Evolutionary conservation across 257 asterid species (phyloP).

Genomic region (Solanum corneliomulleri): DNA sequence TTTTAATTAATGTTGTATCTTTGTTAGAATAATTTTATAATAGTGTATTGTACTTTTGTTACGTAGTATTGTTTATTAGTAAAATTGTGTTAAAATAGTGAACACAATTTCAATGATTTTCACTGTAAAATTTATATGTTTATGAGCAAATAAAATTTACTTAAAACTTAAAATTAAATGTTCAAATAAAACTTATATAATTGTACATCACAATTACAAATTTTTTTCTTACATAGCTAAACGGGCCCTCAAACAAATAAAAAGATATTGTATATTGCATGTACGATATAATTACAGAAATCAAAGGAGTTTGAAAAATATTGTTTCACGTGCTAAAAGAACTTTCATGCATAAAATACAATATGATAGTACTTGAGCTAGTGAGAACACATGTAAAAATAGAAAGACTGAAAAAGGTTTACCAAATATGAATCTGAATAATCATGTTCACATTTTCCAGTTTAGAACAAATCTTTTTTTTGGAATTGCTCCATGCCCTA

Average conservation of each 20-base stretch:
- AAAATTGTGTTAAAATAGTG: not conserved
- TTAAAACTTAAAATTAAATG: no score
- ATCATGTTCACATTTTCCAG: not conserved
- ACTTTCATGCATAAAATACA: not conserved
- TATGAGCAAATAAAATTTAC: not conserved
- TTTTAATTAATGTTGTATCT: no score
- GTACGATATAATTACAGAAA: not conserved
- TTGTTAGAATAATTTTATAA: no score
- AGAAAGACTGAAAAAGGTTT: not conserved
- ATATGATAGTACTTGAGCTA: not conserved
- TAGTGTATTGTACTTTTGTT: not conserved
- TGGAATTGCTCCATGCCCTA: not conserved
- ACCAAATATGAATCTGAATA: not conserved
- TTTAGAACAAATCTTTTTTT: not conserved
- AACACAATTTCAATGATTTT: no score
- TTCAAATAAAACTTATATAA: no score
- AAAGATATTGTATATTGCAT: no score
- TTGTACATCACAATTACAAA: no score
- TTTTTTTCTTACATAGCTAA: no score
- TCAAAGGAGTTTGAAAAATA: not conserved
- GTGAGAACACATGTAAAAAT: not conserved
- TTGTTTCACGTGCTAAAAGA: not conserved
- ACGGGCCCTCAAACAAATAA: not conserved
- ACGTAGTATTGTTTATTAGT: not conserved
- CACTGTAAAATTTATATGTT: not conserved